Conservation (phyloP, 768 basidiomycete genomes). For the Suillus weaverae region DNA sequence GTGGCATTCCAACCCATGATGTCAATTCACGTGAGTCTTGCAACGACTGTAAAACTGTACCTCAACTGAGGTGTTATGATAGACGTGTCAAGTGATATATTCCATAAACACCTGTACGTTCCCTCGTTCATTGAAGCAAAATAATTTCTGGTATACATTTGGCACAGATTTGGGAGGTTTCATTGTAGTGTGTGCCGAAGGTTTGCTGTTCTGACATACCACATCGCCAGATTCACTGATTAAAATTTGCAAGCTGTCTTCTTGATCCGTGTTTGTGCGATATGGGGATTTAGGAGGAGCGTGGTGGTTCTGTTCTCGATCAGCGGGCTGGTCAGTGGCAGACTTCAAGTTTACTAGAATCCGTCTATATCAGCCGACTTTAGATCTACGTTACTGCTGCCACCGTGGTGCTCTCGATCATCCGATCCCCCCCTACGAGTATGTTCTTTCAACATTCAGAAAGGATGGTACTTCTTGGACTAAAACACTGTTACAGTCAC, state of each 20-base stretch:
- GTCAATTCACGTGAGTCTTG: background rate
- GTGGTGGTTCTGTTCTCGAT: background rate
- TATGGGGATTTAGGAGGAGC: slow-evolving; percentile 1
- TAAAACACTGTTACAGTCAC: background rate
- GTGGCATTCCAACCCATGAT: slow-evolving; percentile 1
- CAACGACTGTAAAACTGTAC: background rate
- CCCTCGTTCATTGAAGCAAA: background rate
- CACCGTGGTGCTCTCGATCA: background rate
- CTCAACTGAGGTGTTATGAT: background rate
- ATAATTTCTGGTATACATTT: background rate
- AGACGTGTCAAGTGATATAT: slow-evolving; percentile 2
- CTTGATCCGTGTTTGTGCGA: background rate
- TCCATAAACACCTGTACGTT: background rate
- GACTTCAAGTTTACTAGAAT: background rate
- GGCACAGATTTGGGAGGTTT: background rate
- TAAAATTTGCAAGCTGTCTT: background rate
- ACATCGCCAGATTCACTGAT: too few species aligned
- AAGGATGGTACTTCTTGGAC: background rate
- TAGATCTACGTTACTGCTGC: background rate
- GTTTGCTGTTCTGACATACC: background rate
- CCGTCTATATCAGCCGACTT: background rate
- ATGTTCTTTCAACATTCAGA: background rate
- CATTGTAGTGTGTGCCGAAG: slow-evolving; percentile 2
- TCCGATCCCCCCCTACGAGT: background rate
- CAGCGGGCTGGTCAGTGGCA: background rate